Conservation (phyloP, 202 grass and related monocot genomes). For the Hordeum pubiflorum region DNA sequence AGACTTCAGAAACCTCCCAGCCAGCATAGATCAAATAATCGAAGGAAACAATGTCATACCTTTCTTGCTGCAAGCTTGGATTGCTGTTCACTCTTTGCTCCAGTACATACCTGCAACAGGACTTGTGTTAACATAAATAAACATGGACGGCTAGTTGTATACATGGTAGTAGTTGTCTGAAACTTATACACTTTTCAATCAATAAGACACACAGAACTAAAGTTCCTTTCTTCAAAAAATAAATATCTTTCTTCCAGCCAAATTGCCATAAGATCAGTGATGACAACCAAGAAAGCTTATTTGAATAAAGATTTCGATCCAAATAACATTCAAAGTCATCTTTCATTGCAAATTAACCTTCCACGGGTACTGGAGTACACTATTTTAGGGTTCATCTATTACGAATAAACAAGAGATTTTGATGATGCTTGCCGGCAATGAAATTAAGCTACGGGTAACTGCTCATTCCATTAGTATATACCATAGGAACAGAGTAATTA, state of each 20-base stretch:
- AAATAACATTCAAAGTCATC: slow-evolving; percentile 6
- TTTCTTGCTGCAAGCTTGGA: slow-evolving; percentile 93
- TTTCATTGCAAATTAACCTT: background rate
- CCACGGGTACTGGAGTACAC: background rate
- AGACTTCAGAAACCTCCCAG: background rate
- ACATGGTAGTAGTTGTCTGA: background rate
- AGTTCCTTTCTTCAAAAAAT: background rate
- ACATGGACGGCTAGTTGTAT: background rate
- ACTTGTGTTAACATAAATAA: background rate
- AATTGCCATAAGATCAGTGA: background rate
- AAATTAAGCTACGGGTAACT: background rate
- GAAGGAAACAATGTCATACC: slow-evolving; percentile 35
- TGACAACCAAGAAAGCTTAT: background rate
- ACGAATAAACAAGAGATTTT: background rate
- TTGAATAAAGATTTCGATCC: background rate
- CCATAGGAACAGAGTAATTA: background rate
- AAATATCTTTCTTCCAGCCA: background rate
- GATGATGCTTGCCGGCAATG: background rate
- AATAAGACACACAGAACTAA: background rate
- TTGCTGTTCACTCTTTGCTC: slow-evolving; percentile 86
- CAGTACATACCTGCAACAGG: slow-evolving; percentile 68
- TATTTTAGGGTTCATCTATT: background rate
- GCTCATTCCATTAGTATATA: background rate
- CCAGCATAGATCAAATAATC: slow-evolving; percentile 19
- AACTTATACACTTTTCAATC: background rate